Percentiles rank a stretch among this genome's conserved stretches.
These are phyloP conservation scores for Blastobotrys aristatus DNA, from an alignment of 1,139 yeast genomes.

Conservation along the genomic window DNA sequence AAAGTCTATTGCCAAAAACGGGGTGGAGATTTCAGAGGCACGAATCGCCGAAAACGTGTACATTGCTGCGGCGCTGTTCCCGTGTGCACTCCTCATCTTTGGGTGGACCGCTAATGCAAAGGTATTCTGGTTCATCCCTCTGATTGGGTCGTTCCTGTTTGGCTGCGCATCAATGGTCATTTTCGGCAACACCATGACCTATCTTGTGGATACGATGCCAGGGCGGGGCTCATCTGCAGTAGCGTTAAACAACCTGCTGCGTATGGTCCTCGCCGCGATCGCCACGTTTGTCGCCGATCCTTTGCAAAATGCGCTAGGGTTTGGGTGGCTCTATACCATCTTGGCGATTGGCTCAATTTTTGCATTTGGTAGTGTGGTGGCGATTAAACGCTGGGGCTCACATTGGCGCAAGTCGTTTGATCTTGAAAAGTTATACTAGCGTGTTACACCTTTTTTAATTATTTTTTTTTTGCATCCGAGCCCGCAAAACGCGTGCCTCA, in stretches of 20 bases:
- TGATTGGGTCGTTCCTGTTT: slow-evolving; percentile 71
- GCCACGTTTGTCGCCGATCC: slow-evolving; percentile 78
- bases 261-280: slow-evolving; percentile 69
- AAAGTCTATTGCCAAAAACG: slow-evolving; percentile 49
- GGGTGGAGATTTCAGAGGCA: slow-evolving; percentile 74
- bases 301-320: slow-evolving; percentile 51
- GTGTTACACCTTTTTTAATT: too few species aligned
- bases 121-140: slow-evolving; percentile 68
- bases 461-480: too few species aligned
- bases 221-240: slow-evolving; percentile 89
- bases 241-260: slow-evolving; percentile 69
- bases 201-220: slow-evolving; percentile 77
- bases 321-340: slow-evolving; percentile 66
- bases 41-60: slow-evolving; percentile 72
- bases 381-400: slow-evolving; percentile 55
- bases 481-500: too few species aligned
- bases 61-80: slow-evolving; percentile 55
- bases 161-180: slow-evolving; percentile 84
- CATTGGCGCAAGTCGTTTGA: slow-evolving; percentile 64
- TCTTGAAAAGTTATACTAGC: slow-evolving; percentile 39
- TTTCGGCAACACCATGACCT: slow-evolving; percentile 76
- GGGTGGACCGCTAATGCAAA: slow-evolving; percentile 76
- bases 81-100: slow-evolving; percentile 62
- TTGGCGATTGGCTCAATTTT: slow-evolving; percentile 47
- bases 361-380: slow-evolving; percentile 41